A percentile compares a stretch with the other conserved stretches of the same genome.
Evolutionary conservation across 768 basidiomycete genomes (phyloP).

Genomic region (Xanthoconium purpureum): DNA sequence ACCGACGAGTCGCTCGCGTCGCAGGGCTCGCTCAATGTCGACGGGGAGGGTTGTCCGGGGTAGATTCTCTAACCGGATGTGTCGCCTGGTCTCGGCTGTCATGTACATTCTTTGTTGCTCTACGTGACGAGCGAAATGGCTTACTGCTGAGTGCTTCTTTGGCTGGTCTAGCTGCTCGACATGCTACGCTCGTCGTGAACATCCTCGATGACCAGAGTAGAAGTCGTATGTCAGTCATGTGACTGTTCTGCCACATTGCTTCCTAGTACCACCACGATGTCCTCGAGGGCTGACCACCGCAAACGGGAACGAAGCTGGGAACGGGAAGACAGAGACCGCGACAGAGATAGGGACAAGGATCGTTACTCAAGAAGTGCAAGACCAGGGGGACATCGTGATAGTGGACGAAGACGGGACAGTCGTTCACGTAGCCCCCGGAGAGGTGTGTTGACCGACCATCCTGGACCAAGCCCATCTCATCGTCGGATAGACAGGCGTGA

Average conservation of each 20-base stretch:
- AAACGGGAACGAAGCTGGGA: conserved; percentile 67
- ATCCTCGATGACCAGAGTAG: conserved; percentile 4
- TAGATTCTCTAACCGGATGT: conserved; percentile 49
- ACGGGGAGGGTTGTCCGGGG: conserved; percentile 51
- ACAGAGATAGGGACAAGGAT: conserved; percentile 38
- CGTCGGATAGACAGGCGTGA: conserved; percentile 34
- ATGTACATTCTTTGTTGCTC: conserved; percentile 5
- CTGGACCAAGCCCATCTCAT: not conserved
- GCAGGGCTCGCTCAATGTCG: conserved; percentile 50
- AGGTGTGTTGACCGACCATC: conserved; percentile 19
- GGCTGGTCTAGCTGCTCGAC: conserved; percentile 12
- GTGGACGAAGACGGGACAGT: conserved; percentile 36
- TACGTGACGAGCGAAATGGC: conserved; percentile 1
- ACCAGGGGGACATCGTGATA: conserved; percentile 32
- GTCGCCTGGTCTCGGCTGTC: conserved; percentile 28
- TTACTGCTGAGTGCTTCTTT: conserved; percentile 11
- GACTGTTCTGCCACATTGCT: conserved; percentile 20
- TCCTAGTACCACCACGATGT: conserved; percentile 43
- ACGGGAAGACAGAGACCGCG: conserved; percentile 29
- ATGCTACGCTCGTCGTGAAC: conserved; percentile 23
- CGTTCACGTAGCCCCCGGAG: conserved; percentile 39
- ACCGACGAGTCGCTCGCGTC: conserved; percentile 42
- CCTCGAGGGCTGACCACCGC: conserved; percentile 53
- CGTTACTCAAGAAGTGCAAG: conserved; percentile 40
- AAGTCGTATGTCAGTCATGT: conserved; percentile 21